Evolutionary conservation across 2,329 filamentous ascomycete genomes (phyloP).

Genomic region (Alternaria gansuensis): DNA sequence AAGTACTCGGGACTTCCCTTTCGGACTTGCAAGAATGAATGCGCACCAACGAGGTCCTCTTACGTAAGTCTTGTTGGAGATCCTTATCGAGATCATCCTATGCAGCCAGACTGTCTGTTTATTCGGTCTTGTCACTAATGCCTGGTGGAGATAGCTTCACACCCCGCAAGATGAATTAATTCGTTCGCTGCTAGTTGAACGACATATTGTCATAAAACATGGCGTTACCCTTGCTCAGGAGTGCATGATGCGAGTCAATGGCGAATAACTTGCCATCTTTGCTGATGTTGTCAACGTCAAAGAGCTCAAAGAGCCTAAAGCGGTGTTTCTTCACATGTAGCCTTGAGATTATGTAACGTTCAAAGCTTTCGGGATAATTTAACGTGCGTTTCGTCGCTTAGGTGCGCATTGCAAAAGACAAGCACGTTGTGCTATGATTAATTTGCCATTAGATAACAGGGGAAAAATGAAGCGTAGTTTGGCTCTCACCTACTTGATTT

Average conservation of each 20-base stretch:
- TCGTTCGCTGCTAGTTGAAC: conserved; percentile 17
- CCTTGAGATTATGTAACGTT: neutral
- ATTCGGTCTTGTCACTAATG: conserved; percentile 38
- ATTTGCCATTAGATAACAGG: neutral
- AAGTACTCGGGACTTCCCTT: no score
- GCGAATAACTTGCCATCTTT: neutral
- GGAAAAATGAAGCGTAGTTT: neutral
- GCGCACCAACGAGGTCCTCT: no score
- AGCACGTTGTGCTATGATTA: neutral
- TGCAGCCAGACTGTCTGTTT: conserved; percentile 34
- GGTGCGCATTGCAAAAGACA: neutral
- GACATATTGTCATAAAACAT: neutral
- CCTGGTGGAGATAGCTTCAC: conserved; percentile 33
- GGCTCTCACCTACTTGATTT: neutral
- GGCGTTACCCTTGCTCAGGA: neutral
- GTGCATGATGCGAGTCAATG: neutral
- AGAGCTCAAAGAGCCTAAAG: neutral
- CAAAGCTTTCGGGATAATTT: neutral
- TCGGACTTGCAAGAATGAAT: no score
- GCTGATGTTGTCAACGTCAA: neutral
- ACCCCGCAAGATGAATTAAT: conserved; percentile 32
- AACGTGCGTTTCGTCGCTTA: neutral
- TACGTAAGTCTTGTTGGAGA: no score
- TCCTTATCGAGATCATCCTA: conserved; percentile 44
- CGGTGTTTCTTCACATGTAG: neutral